Conservation (phyloP, 495 filamentous ascomycete genomes). For the Mytilinidion resinicola region DNA sequence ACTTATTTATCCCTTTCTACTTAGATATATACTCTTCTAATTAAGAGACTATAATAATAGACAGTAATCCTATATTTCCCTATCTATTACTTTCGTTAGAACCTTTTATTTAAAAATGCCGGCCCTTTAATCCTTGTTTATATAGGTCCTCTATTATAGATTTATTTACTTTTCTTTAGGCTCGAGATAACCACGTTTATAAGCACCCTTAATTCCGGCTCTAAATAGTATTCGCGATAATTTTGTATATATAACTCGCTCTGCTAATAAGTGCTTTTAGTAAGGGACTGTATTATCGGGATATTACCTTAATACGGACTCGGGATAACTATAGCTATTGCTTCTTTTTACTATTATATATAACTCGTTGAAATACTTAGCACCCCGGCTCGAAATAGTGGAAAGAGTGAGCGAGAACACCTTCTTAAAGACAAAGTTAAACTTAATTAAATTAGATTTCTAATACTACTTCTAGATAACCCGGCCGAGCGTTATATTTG, state of each 20-base stretch:
- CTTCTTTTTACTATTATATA: neutral
- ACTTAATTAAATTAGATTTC: too few species aligned
- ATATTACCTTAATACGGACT: neutral
- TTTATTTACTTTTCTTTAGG: neutral
- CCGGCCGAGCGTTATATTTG: too few species aligned
- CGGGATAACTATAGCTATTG: neutral
- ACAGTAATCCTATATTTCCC: too few species aligned
- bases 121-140: neutral
- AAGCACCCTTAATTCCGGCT: neutral
- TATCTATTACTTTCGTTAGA: too few species aligned
- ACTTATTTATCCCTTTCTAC: too few species aligned
- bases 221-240: neutral
- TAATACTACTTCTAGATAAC: too few species aligned
- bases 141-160: neutral
- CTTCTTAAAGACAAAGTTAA: too few species aligned
- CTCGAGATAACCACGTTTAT: neutral
- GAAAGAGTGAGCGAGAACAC: neutral
- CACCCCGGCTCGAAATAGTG: neutral
- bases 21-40: too few species aligned
- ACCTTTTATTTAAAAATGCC: neutral
- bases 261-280: neutral
- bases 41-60: too few species aligned
- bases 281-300: neutral
- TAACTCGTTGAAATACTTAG: neutral
- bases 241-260: neutral